A percentile compares a stretch with the other conserved stretches of the same genome.
Conservation (phyloP, 257 asterid species). For the Galeopsis tetrahit region DNA sequence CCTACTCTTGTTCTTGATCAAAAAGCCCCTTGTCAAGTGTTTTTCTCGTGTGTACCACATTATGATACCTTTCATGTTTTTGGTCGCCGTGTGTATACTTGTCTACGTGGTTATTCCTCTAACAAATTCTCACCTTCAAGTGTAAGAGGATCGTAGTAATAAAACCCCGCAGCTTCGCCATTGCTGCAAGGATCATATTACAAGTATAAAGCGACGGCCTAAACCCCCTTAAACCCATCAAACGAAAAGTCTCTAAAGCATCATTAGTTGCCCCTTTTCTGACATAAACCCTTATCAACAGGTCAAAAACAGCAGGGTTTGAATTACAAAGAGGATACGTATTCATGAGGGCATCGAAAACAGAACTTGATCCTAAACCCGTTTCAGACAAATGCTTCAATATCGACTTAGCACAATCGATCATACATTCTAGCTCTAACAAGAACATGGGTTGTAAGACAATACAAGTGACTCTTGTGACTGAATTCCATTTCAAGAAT, state of each 20-base stretch:
- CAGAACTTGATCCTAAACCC: slow-evolving; percentile 54
- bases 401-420: slow-evolving; percentile 56
- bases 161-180: slow-evolving; percentile 44
- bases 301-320: slow-evolving; percentile 89
- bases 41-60: too few relatives aligned
- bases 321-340: slow-evolving; percentile 84
- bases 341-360: slow-evolving; percentile 69
- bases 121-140: too few relatives aligned
- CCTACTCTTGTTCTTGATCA: too few relatives aligned
- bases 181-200: slow-evolving; percentile 69
- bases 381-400: slow-evolving; percentile 48
- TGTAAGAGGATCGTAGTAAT: too few relatives aligned
- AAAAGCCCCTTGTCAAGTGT: too few relatives aligned
- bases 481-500: slow-evolving; percentile 66
- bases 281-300: slow-evolving; percentile 74
- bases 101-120: too few relatives aligned
- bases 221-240: slow-evolving; percentile 69
- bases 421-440: slow-evolving; percentile 89
- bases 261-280: slow-evolving; percentile 50
- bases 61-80: too few relatives aligned
- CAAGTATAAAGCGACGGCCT: slow-evolving; percentile 77
- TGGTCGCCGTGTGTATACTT: too few relatives aligned
- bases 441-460: slow-evolving; percentile 78
- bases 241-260: slow-evolving; percentile 61
- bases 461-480: slow-evolving; percentile 71